These are phyloP conservation scores for Fallopia convolvulus DNA, from an alignment of 148 eudicot genomes.

Conservation along the genomic window DNA sequence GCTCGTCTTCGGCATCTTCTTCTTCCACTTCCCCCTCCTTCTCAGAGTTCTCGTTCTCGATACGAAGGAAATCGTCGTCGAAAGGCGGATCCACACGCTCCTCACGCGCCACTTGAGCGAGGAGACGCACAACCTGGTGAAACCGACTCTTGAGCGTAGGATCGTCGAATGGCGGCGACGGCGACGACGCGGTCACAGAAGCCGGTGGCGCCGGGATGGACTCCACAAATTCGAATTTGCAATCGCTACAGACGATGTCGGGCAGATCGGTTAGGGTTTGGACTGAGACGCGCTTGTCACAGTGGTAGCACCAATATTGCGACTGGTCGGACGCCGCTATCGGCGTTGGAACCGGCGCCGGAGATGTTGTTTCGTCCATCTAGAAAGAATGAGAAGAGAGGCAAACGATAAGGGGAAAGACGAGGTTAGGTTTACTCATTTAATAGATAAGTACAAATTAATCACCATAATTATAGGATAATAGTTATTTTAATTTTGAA, in stretches of 20 bases:
- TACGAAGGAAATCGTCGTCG: no score
- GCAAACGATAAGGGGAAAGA: background rate
- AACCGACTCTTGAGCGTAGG: no score
- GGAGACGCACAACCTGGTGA: no score
- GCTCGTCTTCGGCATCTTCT: no score
- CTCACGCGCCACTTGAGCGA: no score
- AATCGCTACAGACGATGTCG: constrained; percentile 53
- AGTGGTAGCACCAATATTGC: constrained; percentile 74
- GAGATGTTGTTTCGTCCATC: constrained; percentile 27
- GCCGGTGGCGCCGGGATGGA: constrained; percentile 12
- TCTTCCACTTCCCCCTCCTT: no score
- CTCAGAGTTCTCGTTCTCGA: no score
- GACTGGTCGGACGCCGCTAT: constrained; percentile 12
- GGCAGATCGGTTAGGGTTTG: constrained; percentile 37
- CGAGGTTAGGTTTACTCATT: background rate
- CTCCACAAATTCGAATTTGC: constrained; percentile 75
- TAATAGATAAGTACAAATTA: no score
- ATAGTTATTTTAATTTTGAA: no score
- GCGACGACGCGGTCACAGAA: constrained; percentile 7
- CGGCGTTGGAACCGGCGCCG: constrained; percentile 21
- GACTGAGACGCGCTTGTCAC: constrained; percentile 60
- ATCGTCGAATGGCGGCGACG: constrained; percentile 4
- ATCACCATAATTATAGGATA: no score
- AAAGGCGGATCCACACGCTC: no score
- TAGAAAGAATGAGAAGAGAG: background rate